These are phyloP conservation scores for Abrus pulchellus DNA, from an alignment of 306 rosid genomes.

Conservation along the genomic window DNA sequence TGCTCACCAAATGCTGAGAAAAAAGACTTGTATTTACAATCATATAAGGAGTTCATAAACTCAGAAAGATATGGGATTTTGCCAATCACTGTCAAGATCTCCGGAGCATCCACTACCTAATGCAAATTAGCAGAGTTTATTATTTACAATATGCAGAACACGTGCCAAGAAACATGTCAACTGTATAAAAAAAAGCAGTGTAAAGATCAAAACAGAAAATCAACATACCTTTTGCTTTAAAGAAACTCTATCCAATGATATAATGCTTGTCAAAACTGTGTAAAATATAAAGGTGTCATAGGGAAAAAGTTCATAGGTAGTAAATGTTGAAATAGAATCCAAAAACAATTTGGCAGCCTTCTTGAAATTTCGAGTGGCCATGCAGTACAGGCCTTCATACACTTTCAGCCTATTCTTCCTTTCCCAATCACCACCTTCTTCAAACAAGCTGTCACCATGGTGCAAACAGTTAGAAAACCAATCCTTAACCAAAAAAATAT, in stretches of 20 bases:
- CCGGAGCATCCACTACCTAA: conserved; percentile 98
- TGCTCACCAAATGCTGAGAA: conserved; percentile 92
- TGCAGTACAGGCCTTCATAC: conserved; percentile 91
- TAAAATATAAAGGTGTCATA: conserved; percentile 92
- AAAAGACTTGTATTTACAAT: conserved; percentile 88
- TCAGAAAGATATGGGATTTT: conserved; percentile 85
- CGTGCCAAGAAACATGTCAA: conserved; percentile 13
- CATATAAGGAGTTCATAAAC: conserved; percentile 85
- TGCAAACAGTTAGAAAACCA: conserved; percentile 50
- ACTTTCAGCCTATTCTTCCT: conserved; percentile 96
- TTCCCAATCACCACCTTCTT: conserved; percentile 99
- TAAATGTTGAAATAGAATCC: conserved; percentile 96
- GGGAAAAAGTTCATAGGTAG: conserved; percentile 90
- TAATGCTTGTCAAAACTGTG: conserved; percentile 94
- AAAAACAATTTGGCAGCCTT: conserved; percentile 86
- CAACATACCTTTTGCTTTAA: conserved; percentile 83
- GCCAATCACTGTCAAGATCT: conserved; percentile 93
- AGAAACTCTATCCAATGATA: conserved; percentile 94
- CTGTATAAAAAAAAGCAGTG: neutral
- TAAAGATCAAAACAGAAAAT: conserved; percentile 16
- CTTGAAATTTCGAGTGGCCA: conserved; percentile 93
- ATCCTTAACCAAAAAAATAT: conserved; percentile 21
- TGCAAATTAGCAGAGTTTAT: conserved; percentile 30
- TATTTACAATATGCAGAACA: neutral
- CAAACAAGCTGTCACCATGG: conserved; percentile 79